Conservation (phyloP, 108 stramenopile genomes). For the Skeletonema potamos region DNA sequence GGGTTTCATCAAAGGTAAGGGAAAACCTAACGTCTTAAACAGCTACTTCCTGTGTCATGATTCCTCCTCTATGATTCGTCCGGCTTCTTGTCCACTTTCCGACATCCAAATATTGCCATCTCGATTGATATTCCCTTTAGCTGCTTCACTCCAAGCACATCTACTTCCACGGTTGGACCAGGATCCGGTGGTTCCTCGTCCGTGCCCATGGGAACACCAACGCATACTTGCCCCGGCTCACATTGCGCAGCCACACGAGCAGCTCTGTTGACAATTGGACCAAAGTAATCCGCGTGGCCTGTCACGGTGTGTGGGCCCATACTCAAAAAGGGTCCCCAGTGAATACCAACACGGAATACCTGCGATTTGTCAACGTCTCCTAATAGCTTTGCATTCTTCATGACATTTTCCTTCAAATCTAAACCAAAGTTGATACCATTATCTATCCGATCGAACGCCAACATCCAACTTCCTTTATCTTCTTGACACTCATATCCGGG, state of each 20-base stretch:
- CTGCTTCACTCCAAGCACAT: conserved; percentile 39
- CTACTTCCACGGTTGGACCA: conserved; percentile 40
- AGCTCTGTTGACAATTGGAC: conserved; percentile 51
- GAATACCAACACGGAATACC: conserved; percentile 36
- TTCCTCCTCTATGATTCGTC: conserved; percentile 2
- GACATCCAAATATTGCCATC: conserved; percentile 38
- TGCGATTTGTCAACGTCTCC: conserved; percentile 26
- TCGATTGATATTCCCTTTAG: conserved; percentile 44
- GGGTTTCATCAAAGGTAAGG: no score
- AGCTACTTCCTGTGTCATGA: background rate
- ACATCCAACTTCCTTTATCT: conserved; percentile 50
- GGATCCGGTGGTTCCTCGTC: conserved; percentile 42
- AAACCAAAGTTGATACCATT: conserved; percentile 49
- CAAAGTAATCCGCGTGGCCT: conserved; percentile 56
- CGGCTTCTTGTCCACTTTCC: conserved; percentile 17
- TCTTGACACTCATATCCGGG: conserved; percentile 55
- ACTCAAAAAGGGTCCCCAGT: conserved; percentile 38
- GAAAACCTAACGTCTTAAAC: background rate
- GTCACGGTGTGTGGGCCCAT: conserved; percentile 54
- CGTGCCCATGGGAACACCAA: conserved; percentile 39
- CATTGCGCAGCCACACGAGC: conserved; percentile 43
- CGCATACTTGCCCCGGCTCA: conserved; percentile 39
- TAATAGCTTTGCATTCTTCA: conserved; percentile 7
- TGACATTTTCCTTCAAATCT: conserved; percentile 35
- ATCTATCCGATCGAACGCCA: conserved; percentile 43